phyloP scores from a whole-genome alignment of 345 rosid genomes.

The Eutrema japonicum region DNA sequence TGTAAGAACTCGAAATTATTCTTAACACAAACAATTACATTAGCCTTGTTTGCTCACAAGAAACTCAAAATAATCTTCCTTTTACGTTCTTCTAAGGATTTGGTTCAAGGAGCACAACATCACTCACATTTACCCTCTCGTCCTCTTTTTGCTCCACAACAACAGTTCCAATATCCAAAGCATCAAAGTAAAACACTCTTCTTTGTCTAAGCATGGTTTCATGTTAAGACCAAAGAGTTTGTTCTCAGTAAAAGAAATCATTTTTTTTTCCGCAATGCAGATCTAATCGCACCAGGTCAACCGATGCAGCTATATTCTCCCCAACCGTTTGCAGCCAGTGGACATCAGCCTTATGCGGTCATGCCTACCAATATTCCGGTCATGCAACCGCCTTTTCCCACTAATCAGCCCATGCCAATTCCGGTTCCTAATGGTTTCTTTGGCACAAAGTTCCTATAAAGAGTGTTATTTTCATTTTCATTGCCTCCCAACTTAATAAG shows the following conservation, averaged over 20 bases:
- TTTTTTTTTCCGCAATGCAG: constrained; percentile 28
- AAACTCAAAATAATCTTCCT: neutral
- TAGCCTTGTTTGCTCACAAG: constrained; percentile 21
- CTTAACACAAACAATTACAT: neutral
- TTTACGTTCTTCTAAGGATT: constrained; percentile 47
- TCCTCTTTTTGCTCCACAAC: constrained; percentile 53
- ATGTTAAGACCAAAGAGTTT: constrained; percentile 13
- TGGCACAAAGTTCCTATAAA: constrained; percentile 54
- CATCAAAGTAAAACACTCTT: constrained; percentile 50
- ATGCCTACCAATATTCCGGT: constrained; percentile 49
- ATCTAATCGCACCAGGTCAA: constrained; percentile 25
- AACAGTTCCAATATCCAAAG: constrained; percentile 62
- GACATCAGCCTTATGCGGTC: constrained; percentile 48
- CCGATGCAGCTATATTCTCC: constrained; percentile 45
- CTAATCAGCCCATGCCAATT: constrained; percentile 44
- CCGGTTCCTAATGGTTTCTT: constrained; percentile 51
- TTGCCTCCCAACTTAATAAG: constrained; percentile 10
- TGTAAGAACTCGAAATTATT: constrained; percentile 49
- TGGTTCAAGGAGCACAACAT: constrained; percentile 56
- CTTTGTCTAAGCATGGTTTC: neutral
- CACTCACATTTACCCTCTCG: constrained; percentile 52
- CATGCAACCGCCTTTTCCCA: constrained; percentile 54
- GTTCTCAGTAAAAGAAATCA: neutral
- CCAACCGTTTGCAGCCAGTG: constrained; percentile 50
- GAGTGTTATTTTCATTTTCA: neutral